Evolutionary conservation across 352 stramenopile species (phyloP), one percentile per base, ranked within the genome.

Genomic region (Phytophthora melonis): DNA sequence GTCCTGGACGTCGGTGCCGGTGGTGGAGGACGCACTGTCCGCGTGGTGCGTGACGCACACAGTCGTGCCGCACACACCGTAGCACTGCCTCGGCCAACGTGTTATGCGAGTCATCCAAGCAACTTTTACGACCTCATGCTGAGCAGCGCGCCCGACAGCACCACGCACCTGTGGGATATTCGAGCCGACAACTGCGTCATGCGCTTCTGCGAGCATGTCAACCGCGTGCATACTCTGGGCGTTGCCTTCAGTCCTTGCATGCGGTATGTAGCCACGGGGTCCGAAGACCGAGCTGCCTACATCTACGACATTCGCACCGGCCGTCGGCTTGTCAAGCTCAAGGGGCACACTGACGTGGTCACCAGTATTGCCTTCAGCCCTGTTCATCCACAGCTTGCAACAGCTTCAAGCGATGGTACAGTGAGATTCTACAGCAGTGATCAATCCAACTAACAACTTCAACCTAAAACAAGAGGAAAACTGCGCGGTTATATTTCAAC

Each of bases 181-280:
- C 87, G 92, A 65, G 85, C 88, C 25, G 84, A 94, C 71, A 93
- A 95, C 43, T 93, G 88, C 67, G 87, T 95, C 60, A 92, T 96
- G 82, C 87, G 81, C 52, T 95, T 97, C 55, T 72, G 77, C 36
- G 87, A 95, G 63, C 92, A 98, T 69, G 72, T 89, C 18, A 97
- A 97, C 76, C 87, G 89, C 58, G 86, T 94, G 16, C 90, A 98
- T 30, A 66, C 73, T 5, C 59, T 97, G 2, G 86, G 87, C 7
- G 70, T 87, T 36, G 80, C 86, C 14, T 97, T 97, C 66, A 96
- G 87, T 56, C 93, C 92, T 3, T 98, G 93, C 78, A 96, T 97
- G 89, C 88, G 93, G 18, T 97, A 97, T 71, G 78, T 97, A 21
- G 90, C 91, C 7, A 94, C 86, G 3, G 93, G 93, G 41, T 97